phyloP scores from a whole-genome alignment of 352 stramenopile genomes.

The Phytophthora aleatoria region DNA sequence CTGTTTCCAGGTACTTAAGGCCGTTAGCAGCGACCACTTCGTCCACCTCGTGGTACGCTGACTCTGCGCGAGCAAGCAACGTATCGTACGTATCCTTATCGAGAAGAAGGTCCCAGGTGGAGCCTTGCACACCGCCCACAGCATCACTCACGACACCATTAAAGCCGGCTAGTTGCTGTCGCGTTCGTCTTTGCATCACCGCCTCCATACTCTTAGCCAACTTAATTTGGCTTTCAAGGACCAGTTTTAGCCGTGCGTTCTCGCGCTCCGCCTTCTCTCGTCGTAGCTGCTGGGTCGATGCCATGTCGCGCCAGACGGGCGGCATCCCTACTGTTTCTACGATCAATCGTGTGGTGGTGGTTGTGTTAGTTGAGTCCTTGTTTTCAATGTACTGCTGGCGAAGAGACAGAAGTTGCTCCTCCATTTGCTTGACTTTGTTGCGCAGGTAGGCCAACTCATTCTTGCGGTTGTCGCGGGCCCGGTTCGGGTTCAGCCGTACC shows the following conservation, averaged over 20 bases:
- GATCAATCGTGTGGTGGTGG: conserved; percentile 12
- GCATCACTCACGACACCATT: conserved; percentile 31
- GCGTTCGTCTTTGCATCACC: conserved; percentile 39
- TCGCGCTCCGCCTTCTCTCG: conserved; percentile 46
- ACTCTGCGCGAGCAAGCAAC: conserved; percentile 36
- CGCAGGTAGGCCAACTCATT: conserved; percentile 48
- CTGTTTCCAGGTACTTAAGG: conserved; percentile 36
- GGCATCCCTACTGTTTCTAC: conserved; percentile 18
- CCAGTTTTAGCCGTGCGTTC: conserved; percentile 53
- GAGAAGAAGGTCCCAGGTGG: conserved; percentile 37
- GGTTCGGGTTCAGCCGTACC: conserved; percentile 41
- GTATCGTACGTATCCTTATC: conserved; percentile 44
- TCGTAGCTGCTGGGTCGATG: conserved; percentile 33
- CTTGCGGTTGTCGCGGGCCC: conserved; percentile 44
- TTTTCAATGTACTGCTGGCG: conserved; percentile 32
- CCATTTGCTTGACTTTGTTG: conserved; percentile 51
- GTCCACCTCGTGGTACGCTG: conserved; percentile 42
- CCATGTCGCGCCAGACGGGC: conserved; percentile 45
- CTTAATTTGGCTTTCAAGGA: conserved; percentile 53
- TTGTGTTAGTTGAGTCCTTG: conserved; percentile 18
- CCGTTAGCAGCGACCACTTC: conserved; percentile 46
- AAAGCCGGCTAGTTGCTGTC: conserved; percentile 38
- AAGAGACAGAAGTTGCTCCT: conserved; percentile 38
- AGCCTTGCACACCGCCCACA: conserved; percentile 16
- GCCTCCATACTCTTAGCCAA: conserved; percentile 53